phyloP scores from a whole-genome alignment of 192 early-diverging fungal species.

The Rhizoclosmatium sp. region DNA sequence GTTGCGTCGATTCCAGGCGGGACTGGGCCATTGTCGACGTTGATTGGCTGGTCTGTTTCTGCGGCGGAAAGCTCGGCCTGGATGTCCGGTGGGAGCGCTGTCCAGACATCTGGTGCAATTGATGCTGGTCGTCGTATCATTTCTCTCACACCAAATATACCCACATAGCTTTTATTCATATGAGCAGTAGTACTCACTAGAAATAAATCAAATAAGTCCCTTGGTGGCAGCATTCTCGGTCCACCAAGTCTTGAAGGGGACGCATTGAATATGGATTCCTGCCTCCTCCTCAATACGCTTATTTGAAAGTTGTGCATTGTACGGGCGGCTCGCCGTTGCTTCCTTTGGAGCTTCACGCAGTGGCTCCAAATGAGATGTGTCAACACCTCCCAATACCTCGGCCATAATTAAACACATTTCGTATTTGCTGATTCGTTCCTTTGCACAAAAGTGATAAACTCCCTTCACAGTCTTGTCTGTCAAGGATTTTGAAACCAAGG shows the following conservation, averaged over 20 bases:
- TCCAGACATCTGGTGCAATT: background rate
- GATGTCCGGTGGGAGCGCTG: background rate
- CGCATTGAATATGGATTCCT: conserved; percentile 56
- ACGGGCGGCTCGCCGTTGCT: conserved; percentile 59
- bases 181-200: too few relatives aligned
- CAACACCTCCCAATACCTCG: conserved; percentile 51
- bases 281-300: conserved; percentile 60
- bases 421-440: conserved; percentile 74
- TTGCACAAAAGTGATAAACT: conserved; percentile 68
- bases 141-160: too few relatives aligned
- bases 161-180: too few relatives aligned
- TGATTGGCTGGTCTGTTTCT: background rate
- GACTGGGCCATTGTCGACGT: background rate
- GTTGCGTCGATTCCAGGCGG: conserved; percentile 8
- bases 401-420: conserved; percentile 70
- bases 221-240: background rate
- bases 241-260: conserved; percentile 68
- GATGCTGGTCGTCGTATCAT: background rate
- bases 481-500: background rate
- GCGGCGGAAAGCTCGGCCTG: conserved; percentile 1
- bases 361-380: conserved; percentile 60
- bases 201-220: too few relatives aligned
- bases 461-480: conserved; percentile 50
- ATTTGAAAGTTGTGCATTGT: conserved; percentile 72
- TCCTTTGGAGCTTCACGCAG: conserved; percentile 40